These are phyloP conservation scores for Magnolia kwangsiensis DNA, from an alignment of 164 flowering plant genomes.

Conservation along the genomic window DNA sequence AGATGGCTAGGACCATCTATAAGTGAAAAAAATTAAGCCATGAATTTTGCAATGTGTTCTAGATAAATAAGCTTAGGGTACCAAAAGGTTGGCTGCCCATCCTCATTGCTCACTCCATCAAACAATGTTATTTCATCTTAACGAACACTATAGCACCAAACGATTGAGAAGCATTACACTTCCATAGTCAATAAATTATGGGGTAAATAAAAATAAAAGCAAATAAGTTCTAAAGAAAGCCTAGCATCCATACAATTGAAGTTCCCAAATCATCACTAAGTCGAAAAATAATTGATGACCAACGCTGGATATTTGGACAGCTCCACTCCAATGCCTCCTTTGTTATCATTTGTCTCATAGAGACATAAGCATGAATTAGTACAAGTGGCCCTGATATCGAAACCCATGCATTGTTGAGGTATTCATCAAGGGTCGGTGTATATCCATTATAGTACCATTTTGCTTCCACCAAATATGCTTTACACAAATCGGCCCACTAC, in stretches of 20 bases:
- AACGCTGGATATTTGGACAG: conserved; percentile 5
- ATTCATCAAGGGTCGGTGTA: conserved; percentile 13
- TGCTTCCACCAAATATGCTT: background rate
- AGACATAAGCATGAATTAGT: conserved; percentile 11
- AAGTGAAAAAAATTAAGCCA: too few relatives aligned
- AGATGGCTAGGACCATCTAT: too few relatives aligned
- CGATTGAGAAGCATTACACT: too few relatives aligned
- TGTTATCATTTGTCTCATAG: background rate
- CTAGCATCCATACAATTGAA: conserved; percentile 16
- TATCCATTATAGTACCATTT: conserved; percentile 17
- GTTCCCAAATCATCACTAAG: conserved; percentile 28
- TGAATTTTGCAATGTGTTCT: too few relatives aligned
- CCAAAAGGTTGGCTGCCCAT: too few relatives aligned
- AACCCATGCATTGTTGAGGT: conserved; percentile 13
- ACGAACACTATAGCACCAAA: too few relatives aligned
- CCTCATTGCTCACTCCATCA: too few relatives aligned
- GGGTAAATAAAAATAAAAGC: too few relatives aligned
- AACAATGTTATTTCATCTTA: too few relatives aligned
- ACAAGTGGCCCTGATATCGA: conserved; percentile 16
- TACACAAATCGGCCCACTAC: background rate
- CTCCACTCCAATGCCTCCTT: conserved; percentile 11
- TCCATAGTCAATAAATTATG: too few relatives aligned
- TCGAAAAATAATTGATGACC: conserved; percentile 14
- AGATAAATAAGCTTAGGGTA: too few relatives aligned
- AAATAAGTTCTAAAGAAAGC: background rate